Evolutionary conservation across 208 protist genomes (phyloP).

Genomic region (Trypanosoma caninum): DNA sequence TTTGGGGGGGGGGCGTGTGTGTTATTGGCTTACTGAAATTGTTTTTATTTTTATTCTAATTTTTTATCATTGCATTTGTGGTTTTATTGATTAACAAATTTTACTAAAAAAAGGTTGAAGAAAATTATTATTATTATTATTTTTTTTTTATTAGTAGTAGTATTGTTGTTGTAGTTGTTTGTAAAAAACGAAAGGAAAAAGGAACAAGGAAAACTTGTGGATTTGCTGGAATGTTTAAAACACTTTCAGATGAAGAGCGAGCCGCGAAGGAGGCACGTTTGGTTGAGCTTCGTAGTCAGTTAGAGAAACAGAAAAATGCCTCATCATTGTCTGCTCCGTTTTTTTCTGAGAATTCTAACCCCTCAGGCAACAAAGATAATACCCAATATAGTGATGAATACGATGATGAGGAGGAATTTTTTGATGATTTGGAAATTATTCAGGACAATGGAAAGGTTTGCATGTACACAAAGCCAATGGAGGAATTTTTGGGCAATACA

Average conservation of each 20-base stretch:
- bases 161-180: background rate
- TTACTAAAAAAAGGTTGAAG: too few relatives aligned
- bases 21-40: background rate
- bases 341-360: background rate
- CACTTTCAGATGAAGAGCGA: slow-evolving; percentile 45
- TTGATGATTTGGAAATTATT: slow-evolving; percentile 3
- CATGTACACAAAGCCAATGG: slow-evolving; percentile 30
- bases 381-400: background rate
- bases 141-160: background rate
- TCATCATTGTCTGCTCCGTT: background rate
- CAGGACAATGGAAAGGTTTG: slow-evolving; percentile 6
- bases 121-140: background rate
- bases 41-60: background rate
- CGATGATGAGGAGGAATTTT: slow-evolving; percentile 29
- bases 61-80: background rate
- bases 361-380: too few relatives aligned
- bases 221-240: slow-evolving; percentile 3
- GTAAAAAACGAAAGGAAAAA: slow-evolving; percentile 1
- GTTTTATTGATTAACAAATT: too few relatives aligned
- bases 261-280: slow-evolving; percentile 46
- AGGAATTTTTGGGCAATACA: slow-evolving; percentile 18
- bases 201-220: background rate
- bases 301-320: slow-evolving; percentile 5
- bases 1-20: background rate
- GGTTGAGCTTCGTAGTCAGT: slow-evolving; percentile 31